Evolutionary conservation across 1,284 basidiomycete genomes (phyloP), one percentile per base, ranked within the genome.

Genomic region (Apiotrichum montevideense): DNA sequence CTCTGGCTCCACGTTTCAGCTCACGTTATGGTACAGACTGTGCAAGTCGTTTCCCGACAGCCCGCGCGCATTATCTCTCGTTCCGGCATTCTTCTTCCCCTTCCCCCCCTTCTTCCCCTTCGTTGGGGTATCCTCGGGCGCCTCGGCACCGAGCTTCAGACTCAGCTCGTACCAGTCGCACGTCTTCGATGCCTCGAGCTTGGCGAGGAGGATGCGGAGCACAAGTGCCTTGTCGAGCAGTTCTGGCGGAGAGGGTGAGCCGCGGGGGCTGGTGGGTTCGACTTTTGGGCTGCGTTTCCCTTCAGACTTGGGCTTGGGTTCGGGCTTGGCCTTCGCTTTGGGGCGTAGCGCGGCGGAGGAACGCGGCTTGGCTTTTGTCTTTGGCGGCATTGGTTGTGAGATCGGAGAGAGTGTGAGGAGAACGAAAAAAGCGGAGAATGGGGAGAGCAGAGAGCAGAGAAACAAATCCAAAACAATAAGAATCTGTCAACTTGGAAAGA

Each of bases 111-210:
- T 13, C 13, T 39, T 39, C 37, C 37, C 37, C 13, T 39, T 39
- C 21, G 21, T 21, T 21, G 21, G 21, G 21, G 21, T 21, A 39
- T n/a, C 32, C 14, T 34, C 51, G 33, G 43, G 15, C 39, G 35
- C 21, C 1, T 29, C 10, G 34, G 35, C 14, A 2, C 10, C 35
- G 33, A 70, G 40, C 42, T 55, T 52, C 29, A 55, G 46, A 29
- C 64, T 58, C 4, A 72, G 61, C 8, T 55, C 59, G 37, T 61
- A 63, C 69, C 69, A 72, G 54, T 72, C 70, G 47, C 63, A 63
- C 13, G 56, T 60, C 50, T 66, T 68, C 35, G 44, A 49, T 3
- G 49, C 46, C 32, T 68, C 67, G 41, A 72, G 58, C 53, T 67
- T 66, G 43, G 67, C 64, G 6, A 71, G n/a, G 41, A 70, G 47